These are phyloP conservation scores for Kuraishia piskuri DNA, from an alignment of 805 yeast genomes.

Conservation along the genomic window DNA sequence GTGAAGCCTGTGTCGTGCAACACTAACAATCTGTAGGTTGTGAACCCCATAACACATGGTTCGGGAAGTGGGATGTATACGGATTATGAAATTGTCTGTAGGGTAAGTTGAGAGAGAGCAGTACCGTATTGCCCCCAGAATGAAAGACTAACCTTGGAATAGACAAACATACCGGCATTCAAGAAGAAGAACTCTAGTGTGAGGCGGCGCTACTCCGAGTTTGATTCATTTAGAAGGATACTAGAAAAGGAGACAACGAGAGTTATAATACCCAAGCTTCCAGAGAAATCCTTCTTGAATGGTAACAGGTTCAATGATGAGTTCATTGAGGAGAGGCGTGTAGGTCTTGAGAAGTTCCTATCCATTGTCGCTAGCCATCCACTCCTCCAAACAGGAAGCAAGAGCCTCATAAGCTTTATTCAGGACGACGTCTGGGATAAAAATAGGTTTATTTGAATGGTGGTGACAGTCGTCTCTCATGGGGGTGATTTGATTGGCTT, in stretches of 20 bases:
- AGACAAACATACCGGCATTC: constrained; percentile 86
- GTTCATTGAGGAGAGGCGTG: constrained; percentile 74
- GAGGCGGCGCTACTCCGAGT: constrained; percentile 84
- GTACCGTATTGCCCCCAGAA: neutral
- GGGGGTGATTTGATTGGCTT: neutral
- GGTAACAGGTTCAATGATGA: constrained; percentile 71
- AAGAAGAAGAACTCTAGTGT: constrained; percentile 54
- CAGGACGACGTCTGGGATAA: constrained; percentile 81
- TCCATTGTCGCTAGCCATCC: constrained; percentile 87
- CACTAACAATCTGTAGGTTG: constrained; percentile 23
- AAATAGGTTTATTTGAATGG: constrained; percentile 10
- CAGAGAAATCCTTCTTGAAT: constrained; percentile 65
- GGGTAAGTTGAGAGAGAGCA: constrained; percentile 24
- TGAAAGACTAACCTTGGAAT: neutral
- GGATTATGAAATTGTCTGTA: constrained; percentile 84
- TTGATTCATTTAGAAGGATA: constrained; percentile 69
- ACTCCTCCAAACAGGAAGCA: constrained; percentile 77
- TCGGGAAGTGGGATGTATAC: constrained; percentile 65
- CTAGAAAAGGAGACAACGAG: constrained; percentile 69
- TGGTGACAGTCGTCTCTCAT: neutral
- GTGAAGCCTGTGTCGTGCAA: neutral
- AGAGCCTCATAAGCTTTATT: constrained; percentile 70
- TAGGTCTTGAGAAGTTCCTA: constrained; percentile 77
- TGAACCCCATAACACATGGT: constrained; percentile 72
- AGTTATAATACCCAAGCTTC: constrained; percentile 79